Conservation (phyloP, 1,139 yeast species). For the Kluyveromyces sp. region DNA sequence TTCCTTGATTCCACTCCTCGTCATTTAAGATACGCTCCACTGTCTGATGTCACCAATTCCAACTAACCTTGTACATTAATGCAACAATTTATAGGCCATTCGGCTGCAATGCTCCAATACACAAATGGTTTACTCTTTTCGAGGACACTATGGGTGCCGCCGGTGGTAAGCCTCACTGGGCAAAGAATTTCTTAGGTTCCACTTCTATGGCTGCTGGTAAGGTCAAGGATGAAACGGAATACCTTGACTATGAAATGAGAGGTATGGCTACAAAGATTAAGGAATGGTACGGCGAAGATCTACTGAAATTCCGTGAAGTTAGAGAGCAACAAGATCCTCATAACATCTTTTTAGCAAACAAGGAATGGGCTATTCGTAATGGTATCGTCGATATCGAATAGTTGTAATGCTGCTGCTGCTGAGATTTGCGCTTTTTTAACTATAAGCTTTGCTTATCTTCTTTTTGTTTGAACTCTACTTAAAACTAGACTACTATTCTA, state of each 20-base stretch:
- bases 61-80: conserved; percentile 77
- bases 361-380: conserved; percentile 72
- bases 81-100: conserved; percentile 97
- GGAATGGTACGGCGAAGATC: conserved; percentile 76
- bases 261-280: conserved; percentile 65
- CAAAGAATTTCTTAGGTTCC: conserved; percentile 87
- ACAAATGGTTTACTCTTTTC: conserved; percentile 76
- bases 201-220: conserved; percentile 32
- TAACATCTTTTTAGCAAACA: conserved; percentile 71
- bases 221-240: conserved; percentile 30
- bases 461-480: too few relatives aligned
- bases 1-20: conserved; percentile 70
- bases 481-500: too few relatives aligned
- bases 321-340: conserved; percentile 70
- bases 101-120: conserved; percentile 61
- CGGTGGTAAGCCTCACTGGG: conserved; percentile 98
- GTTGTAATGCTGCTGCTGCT: neutral
- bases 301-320: conserved; percentile 49
- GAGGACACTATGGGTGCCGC: conserved; percentile 69
- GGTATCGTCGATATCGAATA: conserved; percentile 44
- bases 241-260: conserved; percentile 64
- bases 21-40: conserved; percentile 45
- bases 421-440: too few relatives aligned
- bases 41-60: conserved; percentile 59
- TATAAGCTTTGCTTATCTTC: too few relatives aligned